phyloP scores from a whole-genome alignment of 106 monocot genomes.

The Allium fistulosum region DNA sequence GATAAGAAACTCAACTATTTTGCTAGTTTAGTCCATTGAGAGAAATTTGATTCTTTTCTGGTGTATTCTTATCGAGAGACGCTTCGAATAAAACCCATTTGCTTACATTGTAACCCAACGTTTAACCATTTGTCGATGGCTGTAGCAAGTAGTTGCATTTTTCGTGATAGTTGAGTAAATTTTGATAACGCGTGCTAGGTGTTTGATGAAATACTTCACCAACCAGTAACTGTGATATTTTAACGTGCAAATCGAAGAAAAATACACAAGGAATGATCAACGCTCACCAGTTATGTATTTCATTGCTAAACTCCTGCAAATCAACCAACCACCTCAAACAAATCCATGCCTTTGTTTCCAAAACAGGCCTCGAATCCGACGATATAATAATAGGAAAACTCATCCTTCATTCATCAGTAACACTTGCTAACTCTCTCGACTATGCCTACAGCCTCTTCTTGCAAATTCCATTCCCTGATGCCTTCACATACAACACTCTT shows the following conservation, averaged over 20 bases:
- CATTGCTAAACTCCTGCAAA: constrained; percentile 33
- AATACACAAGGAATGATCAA: constrained; percentile 1
- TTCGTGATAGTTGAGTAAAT: too few relatives aligned
- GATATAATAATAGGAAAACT: constrained; percentile 39
- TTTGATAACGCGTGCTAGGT: too few relatives aligned
- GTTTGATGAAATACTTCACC: too few relatives aligned
- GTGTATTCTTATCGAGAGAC: too few relatives aligned
- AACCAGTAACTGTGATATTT: too few relatives aligned
- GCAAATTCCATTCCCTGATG: constrained; percentile 22
- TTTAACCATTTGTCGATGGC: too few relatives aligned
- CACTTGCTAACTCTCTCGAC: constrained; percentile 18
- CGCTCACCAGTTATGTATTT: constrained; percentile 9
- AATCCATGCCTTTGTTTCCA: constrained; percentile 31
- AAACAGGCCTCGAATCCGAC: constrained; percentile 29
- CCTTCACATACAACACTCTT: constrained; percentile 65
- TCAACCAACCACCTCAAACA: constrained; percentile 43
- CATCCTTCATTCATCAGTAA: constrained; percentile 32
- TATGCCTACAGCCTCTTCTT: constrained; percentile 34
- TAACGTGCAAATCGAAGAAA: not conserved
- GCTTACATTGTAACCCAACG: too few relatives aligned
- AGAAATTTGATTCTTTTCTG: too few relatives aligned
- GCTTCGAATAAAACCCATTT: too few relatives aligned
- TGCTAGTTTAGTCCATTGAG: too few relatives aligned
- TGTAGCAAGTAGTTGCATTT: too few relatives aligned
- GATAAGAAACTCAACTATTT: too few relatives aligned